Evolutionary conservation across 2,329 filamentous ascomycete genomes (phyloP), one percentile per base, ranked within the genome.

Genomic region (Talaromyces amestolkiae): DNA sequence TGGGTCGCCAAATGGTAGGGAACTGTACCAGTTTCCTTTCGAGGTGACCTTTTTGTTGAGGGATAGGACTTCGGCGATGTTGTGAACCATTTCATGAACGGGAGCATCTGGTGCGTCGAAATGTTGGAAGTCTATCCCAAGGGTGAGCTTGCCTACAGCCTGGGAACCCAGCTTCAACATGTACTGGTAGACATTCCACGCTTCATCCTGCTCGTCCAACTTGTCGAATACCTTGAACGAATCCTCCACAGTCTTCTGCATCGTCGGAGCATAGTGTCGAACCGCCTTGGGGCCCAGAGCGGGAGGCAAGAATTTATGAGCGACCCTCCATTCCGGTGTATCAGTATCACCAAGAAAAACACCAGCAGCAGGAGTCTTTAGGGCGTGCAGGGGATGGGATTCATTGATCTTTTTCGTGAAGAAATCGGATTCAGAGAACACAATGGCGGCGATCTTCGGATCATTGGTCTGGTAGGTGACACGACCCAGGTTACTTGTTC

Each of bases 221-320:
- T 73, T 64, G 60, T 83, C 81, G 59, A 82, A 81, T 1, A 82
- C 76, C 6, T 75, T 77, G 70, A 83, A 87, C 0, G 83, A 73
- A 22, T 82, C 76, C 68, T 86, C 81, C 2, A 85, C 79, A 0
- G 82, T 83, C 56, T 78, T 72, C 67, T 87, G 84, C 85, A 89
- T 88, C 0, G 80, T 82, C 0, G 86, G 85, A 0, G 84, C 81
- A 67, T 89, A 88, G 69, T 88, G 86, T 0, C 83, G 78, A 7
- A 89, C 85, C 0, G 86, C 86, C 70, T 86, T 87, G 37, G 86
- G 86, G 0, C 82, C 82, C 11, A 89, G 76, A 0, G 85, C 83
- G 0, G 87, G 86, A 0, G 86, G 85, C 0, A 89, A 68, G 73
- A 88, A 89, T 71, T 89, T 89, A 78, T 89, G 87, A 0, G 83